Evolutionary conservation across 352 stramenopile genomes (phyloP).

Genomic region (Albugo candida): DNA sequence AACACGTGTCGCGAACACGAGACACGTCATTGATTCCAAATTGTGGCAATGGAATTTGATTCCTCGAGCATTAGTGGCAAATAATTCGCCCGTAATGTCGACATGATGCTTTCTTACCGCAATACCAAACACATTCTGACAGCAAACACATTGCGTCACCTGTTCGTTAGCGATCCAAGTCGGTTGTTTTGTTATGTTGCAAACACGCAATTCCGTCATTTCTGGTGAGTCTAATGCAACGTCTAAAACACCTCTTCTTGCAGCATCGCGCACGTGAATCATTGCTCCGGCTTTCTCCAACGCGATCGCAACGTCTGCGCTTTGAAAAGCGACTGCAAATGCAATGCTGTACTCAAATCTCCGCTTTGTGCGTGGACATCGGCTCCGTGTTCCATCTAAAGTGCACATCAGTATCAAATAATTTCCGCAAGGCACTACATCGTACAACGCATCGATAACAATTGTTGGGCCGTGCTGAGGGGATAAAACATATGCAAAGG

Average conservation of each 20-base stretch:
- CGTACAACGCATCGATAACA: conserved; percentile 68
- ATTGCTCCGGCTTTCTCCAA: conserved; percentile 54
- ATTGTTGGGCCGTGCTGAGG: conserved; percentile 48
- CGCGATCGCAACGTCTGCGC: conserved; percentile 44
- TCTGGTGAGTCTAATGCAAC: conserved; percentile 66
- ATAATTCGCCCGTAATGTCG: conserved; percentile 64
- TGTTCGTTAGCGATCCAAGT: conserved; percentile 60
- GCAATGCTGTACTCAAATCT: conserved; percentile 60
- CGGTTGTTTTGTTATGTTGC: conserved; percentile 38
- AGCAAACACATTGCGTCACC: conserved; percentile 46
- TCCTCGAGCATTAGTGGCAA: conserved; percentile 73
- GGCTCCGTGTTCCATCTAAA: conserved; percentile 57
- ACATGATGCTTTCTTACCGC: conserved; percentile 75
- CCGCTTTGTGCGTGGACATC: conserved; percentile 67
- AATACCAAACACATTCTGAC: conserved; percentile 45
- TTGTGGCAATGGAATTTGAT: conserved; percentile 70
- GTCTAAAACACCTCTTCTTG: conserved; percentile 60
- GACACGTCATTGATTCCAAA: conserved; percentile 48
- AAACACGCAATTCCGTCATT: conserved; percentile 59
- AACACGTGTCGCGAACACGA: conserved; percentile 66
- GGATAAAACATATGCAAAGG: conserved; percentile 69
- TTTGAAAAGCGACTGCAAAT: conserved; percentile 59
- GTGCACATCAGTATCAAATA: no score
- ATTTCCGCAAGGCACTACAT: background rate
- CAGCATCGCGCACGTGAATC: conserved; percentile 62